Evolutionary conservation across 225 moss, liverwort and hornwort species (phyloP).

Genomic region (Thuidium tamariscinum): DNA sequence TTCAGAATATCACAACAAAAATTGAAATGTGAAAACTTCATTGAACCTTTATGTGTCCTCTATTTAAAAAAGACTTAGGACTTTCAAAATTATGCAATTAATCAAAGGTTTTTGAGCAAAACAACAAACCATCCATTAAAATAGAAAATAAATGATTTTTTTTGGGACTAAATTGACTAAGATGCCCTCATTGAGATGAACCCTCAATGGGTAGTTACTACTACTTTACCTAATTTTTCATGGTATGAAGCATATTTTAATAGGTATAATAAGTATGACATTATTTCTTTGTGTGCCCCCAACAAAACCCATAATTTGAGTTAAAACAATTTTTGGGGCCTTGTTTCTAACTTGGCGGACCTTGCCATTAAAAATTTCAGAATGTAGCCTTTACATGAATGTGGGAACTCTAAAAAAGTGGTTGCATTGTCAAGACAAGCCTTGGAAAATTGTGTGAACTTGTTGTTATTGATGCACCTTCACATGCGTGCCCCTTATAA

Average conservation of each 20-base stretch:
- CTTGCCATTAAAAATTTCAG: rapidly evolving
- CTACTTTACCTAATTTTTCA: too few relatives aligned
- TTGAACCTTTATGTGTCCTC: too few relatives aligned
- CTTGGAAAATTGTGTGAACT: neutral
- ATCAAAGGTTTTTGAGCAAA: too few relatives aligned
- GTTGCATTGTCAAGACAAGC: rapidly evolving
- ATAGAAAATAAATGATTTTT: neutral
- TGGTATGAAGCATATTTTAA: too few relatives aligned
- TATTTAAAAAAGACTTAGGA: too few relatives aligned
- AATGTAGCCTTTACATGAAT: neutral
- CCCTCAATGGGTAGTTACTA: neutral
- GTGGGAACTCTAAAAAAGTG: rapidly evolving
- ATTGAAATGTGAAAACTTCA: too few relatives aligned
- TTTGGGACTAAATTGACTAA: rapidly evolving
- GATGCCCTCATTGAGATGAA: rapidly evolving
- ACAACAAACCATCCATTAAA: neutral
- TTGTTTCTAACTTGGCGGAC: rapidly evolving
- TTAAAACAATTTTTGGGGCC: rapidly evolving
- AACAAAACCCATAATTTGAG: rapidly evolving
- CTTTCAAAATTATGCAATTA: too few relatives aligned
- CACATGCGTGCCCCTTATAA: too few relatives aligned
- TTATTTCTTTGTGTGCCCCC: rapidly evolving
- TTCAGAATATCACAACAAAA: too few relatives aligned
- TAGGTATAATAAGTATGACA: neutral
- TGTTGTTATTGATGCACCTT: rapidly evolving